phyloP scores from a whole-genome alignment of 768 basidiomycete genomes.

The Pleurotus pulmonarius region DNA sequence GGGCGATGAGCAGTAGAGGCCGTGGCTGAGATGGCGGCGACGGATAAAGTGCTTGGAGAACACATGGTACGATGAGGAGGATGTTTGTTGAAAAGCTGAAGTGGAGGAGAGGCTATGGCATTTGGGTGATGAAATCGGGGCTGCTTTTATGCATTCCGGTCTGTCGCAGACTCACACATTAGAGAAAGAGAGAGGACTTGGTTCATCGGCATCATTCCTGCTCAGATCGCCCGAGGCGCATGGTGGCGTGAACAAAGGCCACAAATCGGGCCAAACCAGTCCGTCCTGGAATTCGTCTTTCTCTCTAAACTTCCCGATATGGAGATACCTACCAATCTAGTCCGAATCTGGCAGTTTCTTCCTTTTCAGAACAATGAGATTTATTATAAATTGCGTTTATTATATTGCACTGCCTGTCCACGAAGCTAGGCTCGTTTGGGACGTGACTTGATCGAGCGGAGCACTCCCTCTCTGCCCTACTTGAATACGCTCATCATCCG shows the following conservation, averaged over 20 bases:
- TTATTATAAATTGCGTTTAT: too few relatives aligned
- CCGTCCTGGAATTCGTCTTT: too few relatives aligned
- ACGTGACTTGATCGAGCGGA: neutral
- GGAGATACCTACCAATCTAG: too few relatives aligned
- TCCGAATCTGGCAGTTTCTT: too few relatives aligned
- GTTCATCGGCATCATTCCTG: conserved; percentile 19
- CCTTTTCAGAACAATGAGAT: too few relatives aligned
- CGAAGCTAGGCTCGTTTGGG: neutral
- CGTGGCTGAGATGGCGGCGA: neutral
- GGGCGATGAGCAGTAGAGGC: neutral
- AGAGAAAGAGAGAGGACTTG: neutral
- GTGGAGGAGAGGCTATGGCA: neutral
- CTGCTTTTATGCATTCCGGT: conserved; percentile 29
- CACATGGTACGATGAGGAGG: too few relatives aligned
- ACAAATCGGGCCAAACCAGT: conserved; percentile 27
- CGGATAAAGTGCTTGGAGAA: too few relatives aligned
- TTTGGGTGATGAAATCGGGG: neutral
- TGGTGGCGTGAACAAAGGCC: conserved; percentile 27
- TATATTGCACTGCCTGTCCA: too few relatives aligned
- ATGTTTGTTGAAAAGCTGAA: neutral
- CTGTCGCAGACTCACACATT: neutral
- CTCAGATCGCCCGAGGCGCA: conserved; percentile 23
- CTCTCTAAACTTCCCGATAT: too few relatives aligned
- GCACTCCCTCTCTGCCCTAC: too few relatives aligned
- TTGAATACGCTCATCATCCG: neutral